Conservation (phyloP, 2,329 filamentous ascomycete genomes). For the Blastomyces percursus region DNA sequence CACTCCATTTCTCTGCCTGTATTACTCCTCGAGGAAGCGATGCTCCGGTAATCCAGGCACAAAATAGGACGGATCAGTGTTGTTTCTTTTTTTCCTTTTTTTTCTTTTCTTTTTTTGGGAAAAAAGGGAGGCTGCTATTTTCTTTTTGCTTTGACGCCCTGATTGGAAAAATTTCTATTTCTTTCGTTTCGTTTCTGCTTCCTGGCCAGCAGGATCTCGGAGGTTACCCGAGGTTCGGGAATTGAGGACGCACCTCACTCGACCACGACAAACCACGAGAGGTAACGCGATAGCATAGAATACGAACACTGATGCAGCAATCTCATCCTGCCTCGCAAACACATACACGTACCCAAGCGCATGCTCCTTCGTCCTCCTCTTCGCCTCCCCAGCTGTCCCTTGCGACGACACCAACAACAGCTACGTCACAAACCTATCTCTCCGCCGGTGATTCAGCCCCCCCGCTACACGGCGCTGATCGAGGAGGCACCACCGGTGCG, state of each 20-base stretch:
- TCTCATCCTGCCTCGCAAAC: not conserved
- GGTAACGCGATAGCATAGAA: not conserved
- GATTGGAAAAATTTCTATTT: too few relatives aligned
- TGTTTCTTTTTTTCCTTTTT: too few relatives aligned
- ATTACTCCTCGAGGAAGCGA: not conserved
- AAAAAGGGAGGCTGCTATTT: not conserved
- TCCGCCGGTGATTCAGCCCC: not conserved
- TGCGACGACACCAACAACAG: not conserved
- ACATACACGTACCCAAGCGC: not conserved
- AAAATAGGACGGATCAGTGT: not conserved
- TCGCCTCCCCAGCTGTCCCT: too few relatives aligned
- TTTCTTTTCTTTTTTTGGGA: too few relatives aligned
- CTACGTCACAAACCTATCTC: not conserved
- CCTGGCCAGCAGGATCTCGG: not conserved
- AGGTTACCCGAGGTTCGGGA: constrained; percentile 11
- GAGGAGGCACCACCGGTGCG: not conserved
- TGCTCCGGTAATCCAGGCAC: not conserved
- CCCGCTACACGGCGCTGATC: not conserved
- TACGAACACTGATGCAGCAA: not conserved
- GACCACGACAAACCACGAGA: not conserved
- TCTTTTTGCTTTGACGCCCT: not conserved
- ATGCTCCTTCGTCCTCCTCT: not conserved
- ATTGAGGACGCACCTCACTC: not conserved
- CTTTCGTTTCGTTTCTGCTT: not conserved
- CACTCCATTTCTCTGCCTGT: not conserved